Percentiles rank a stretch among this genome's conserved stretches.
These are phyloP conservation scores for Eucalyptus erythrocorys DNA, from an alignment of 345 rosid genomes.

Conservation along the genomic window DNA sequence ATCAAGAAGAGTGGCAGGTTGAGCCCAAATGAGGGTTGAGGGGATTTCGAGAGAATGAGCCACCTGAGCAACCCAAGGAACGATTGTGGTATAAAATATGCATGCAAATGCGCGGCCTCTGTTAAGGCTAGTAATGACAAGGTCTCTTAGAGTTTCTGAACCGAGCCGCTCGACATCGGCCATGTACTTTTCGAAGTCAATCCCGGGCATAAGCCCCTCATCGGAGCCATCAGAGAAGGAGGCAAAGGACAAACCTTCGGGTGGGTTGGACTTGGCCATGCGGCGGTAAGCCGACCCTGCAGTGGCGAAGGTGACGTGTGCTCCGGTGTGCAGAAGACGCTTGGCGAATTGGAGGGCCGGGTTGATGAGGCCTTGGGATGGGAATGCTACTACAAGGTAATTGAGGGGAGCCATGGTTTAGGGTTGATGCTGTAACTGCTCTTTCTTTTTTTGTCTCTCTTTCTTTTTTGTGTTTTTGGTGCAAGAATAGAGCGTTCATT, in stretches of 20 bases:
- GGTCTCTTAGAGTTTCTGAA: slow-evolving; percentile 15
- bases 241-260: slow-evolving; percentile 20
- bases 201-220: slow-evolving; percentile 19
- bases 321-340: slow-evolving; percentile 38
- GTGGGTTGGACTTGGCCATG: slow-evolving; percentile 10
- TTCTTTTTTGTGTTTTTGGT: background rate
- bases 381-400: slow-evolving; percentile 34
- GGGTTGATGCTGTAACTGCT: background rate
- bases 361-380: slow-evolving; percentile 63
- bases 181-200: slow-evolving; percentile 9
- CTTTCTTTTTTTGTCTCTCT: background rate
- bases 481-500: background rate
- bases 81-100: slow-evolving; percentile 35
- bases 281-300: slow-evolving; percentile 20
- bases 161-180: slow-evolving; percentile 31
- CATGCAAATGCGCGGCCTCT: slow-evolving; percentile 13
- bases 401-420: slow-evolving; percentile 11
- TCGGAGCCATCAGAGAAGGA: slow-evolving; percentile 54
- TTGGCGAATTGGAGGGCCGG: slow-evolving; percentile 47
- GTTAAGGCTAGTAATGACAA: slow-evolving; percentile 1
- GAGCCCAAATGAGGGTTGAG: slow-evolving; percentile 37
- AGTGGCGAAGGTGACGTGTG: slow-evolving; percentile 38
- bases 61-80: slow-evolving; percentile 43
- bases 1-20: slow-evolving; percentile 51
- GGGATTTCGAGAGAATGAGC: slow-evolving; percentile 40